Evolutionary conservation across 176 grass and related monocot genomes (phyloP), one percentile per base, ranked within the genome.

Genomic region (Olyra latifolia): DNA sequence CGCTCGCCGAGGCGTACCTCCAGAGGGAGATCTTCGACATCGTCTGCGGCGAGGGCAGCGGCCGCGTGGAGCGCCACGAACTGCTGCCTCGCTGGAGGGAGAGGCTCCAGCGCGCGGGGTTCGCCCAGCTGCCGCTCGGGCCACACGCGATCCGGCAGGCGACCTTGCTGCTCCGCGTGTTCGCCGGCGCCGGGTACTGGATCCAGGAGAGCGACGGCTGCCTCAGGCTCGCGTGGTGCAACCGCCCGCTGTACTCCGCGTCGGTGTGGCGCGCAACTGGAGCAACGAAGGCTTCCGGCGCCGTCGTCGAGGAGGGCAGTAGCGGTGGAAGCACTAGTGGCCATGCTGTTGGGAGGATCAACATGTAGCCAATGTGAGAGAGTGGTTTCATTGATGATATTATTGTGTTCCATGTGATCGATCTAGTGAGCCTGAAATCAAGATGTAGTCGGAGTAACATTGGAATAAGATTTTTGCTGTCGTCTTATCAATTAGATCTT

Each of bases 11-110:
- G 76, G 64, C 77, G 46, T 89, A 88, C 52, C 83, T 94, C 9
- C 89, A 91, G 20, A 46, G 72, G 39, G 91, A 97, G 75, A 92
- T 97, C 54, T 88, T 84, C 45, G 83, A 97, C 78, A 83, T 97
- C 15, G 89, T 97, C 10, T 87, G 89, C 74, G 64, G 82, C 58
- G 95, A 94, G 69, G 95, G 95, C 35, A 79, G 46, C 38, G 69
- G 52, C 3, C 87, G 95, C 35, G 19, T 19, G 1, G 95, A 97
- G 81, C 89, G 95, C 16, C 95, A 97, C 74, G 95, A 97, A 84
- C 44, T 52, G 83, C 41, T 89, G 13, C 19, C 7, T 0, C 53
- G 60, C 25, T 97, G 95, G 95, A 50, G 12, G 27, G 76, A 10
- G 22, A 86, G 95, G 28, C 42, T 94, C 10, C 28, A 4, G 4